These are phyloP conservation scores for Pseudogymnoascus sp. DNA, from an alignment of 2,329 filamentous ascomycete genomes.

Conservation along the genomic window DNA sequence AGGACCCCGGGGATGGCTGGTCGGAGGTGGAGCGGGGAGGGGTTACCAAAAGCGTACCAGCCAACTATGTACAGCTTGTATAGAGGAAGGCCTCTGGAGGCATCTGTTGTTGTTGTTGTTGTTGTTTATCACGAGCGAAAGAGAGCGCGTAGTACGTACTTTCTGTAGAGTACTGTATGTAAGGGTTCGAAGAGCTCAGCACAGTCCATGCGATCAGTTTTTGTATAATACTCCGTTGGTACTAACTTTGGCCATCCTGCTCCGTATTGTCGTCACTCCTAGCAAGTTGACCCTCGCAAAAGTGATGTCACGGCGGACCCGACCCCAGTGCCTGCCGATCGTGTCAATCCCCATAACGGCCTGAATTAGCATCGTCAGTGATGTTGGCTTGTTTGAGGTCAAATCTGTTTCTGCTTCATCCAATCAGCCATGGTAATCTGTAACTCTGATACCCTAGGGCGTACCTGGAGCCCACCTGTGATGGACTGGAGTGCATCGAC, in stretches of 20 bases:
- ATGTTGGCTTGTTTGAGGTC: conserved; percentile 6
- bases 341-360: not conserved
- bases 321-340: not conserved
- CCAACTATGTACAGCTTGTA: conserved; percentile 73
- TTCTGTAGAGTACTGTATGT: conserved; percentile 5
- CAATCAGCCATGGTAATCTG: not conserved
- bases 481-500: too few species aligned
- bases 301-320: conserved; percentile 6
- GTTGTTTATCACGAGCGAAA: not conserved
- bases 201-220: not conserved
- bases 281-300: not conserved
- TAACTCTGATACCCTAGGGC: conserved; percentile 8
- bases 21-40: conserved; percentile 92
- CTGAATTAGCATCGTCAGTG: conserved; percentile 8
- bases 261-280: not conserved
- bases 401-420: not conserved
- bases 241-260: not conserved
- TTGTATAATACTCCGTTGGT: not conserved
- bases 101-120: not conserved
- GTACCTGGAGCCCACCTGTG: not conserved
- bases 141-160: not conserved
- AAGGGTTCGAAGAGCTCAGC: conserved; percentile 2
- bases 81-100: not conserved
- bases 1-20: conserved; percentile 91
- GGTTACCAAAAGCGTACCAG: conserved; percentile 79